Conservation (phyloP, 352 stramenopile species). For the Globisporangium rhizosaccharum region DNA sequence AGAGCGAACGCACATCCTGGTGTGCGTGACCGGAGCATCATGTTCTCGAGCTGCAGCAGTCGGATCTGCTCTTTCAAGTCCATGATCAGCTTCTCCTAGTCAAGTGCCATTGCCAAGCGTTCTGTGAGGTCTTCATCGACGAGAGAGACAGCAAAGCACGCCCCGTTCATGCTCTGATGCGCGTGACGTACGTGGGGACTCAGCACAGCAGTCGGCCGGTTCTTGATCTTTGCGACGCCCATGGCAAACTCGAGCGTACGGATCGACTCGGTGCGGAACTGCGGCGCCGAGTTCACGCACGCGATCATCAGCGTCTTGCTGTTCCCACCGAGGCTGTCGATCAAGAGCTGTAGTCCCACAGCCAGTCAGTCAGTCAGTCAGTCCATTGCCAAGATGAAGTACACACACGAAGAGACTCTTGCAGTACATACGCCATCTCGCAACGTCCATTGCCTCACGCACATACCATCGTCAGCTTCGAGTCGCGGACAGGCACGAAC, state of each 20-base stretch:
- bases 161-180: background rate
- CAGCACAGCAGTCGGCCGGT: constrained; percentile 52
- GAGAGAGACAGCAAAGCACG: background rate
- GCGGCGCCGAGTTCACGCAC: constrained; percentile 53
- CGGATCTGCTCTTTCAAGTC: constrained; percentile 67
- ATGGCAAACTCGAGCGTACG: constrained; percentile 77
- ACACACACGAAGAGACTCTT: background rate
- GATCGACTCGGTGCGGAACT: constrained; percentile 56
- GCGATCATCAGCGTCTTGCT: constrained; percentile 79
- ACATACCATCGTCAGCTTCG: constrained; percentile 61
- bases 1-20: constrained; percentile 45
- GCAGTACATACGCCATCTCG: background rate
- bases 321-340: constrained; percentile 66
- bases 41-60: constrained; percentile 62
- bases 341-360: constrained; percentile 28
- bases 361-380: background rate
- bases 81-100: constrained; percentile 63
- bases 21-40: constrained; percentile 55
- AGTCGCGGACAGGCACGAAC: constrained; percentile 68
- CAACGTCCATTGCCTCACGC: background rate
- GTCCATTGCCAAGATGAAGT: background rate
- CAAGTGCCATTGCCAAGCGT: background rate
- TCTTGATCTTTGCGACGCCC: constrained; percentile 78
- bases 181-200: constrained; percentile 42
- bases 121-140: too few relatives aligned